Evolutionary conservation across 768 basidiomycete species (phyloP), one percentile per base, ranked within the genome.

Genomic region (Hortiboletus campestris): DNA sequence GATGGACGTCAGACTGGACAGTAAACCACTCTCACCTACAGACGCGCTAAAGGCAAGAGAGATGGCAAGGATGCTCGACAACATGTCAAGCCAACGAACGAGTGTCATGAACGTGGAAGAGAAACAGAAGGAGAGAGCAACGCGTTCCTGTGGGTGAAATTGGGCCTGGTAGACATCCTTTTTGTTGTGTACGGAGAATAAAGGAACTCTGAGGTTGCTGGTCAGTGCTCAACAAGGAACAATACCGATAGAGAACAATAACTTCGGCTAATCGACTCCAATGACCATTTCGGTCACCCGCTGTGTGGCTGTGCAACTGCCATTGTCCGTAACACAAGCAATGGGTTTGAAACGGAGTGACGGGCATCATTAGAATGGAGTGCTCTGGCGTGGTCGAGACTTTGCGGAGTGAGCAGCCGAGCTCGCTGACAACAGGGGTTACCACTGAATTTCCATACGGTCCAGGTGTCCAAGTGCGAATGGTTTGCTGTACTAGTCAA

Each of bases 31-130:
- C 75, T 69, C 58, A 77, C 77, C 76, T 49, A 66, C 72, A 59
- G 72, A 72, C 60, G 73, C 68, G 70, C 71, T 67, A 56, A 75
- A 66, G 61, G 71, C 61, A 51, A 78, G 66, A 31, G 69, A 62
- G 60, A 70, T 42, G 51, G 72, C 60, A 61, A 79, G 62, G 46
- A 76, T 56, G 70, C 68, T 67, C 75, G 69, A 70, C 57, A 76
- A 43, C 78, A 78, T 79, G 64, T 42, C 67, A 63, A 67, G 53
- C 48, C n/a, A 63, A 59, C 17, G 63, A 67, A 67, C 40, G 59
- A 64, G 51, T 9, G 61, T 49, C 51, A 63, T 63, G 63, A 67
- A 61, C 34, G 66, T 49, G 41, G 16, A 38, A 44, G 39, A 64
- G 46, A 45, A 48, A 50, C 25, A 56, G 51, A 50, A 56, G 44